Evolutionary conservation across 306 rosid species (phyloP), one percentile per base, ranked within the genome.

Genomic region (Benincasa hispida): DNA sequence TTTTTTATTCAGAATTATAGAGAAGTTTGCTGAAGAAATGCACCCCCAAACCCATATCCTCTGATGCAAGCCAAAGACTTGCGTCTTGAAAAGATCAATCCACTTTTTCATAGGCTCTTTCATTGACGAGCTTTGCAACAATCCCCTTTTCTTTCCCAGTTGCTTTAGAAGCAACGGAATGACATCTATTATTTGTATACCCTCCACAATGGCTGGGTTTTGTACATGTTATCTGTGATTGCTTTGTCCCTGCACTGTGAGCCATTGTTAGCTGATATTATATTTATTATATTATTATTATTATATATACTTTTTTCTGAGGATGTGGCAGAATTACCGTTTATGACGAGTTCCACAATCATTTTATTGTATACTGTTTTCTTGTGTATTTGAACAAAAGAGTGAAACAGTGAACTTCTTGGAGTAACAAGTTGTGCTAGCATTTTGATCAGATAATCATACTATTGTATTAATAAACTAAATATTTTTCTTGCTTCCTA

Each of bases 401-500:
- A 14, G 41, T 30, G 32, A 25, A 61, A 30, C 37, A 27, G 21
- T 60, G 30, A 60, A 28, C 41, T 14, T 61, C 68, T 14, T 61
- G 39, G 69, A 61, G n/a, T 8, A 54, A 54, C 58, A 54, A 54
- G 58, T 53, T 21, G 13, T 54, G 59, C 27, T 9, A 54, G 27
- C 59, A 54, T 8, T 55, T 55, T 8, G 28, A 21, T 55, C 60
- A 14, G 66, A 34, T 35, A 50, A 65, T 22, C 50, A 22, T 34
- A 65, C 10, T 39, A 22, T 22, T 27, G 5, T 25, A 45, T 45
- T 24, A 24, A 25, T 69, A 67, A 67, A 67, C 3, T 21, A 1
- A n/a, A 14, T 17, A 30, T 30, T 9, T 13, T 32, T 34, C 45
- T n/a, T 15, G 30, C 37, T 72, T 70, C 83, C 75, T 87, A 95